Conservation (phyloP, 257 asterid genomes). For the Solanum commersonii region DNA sequence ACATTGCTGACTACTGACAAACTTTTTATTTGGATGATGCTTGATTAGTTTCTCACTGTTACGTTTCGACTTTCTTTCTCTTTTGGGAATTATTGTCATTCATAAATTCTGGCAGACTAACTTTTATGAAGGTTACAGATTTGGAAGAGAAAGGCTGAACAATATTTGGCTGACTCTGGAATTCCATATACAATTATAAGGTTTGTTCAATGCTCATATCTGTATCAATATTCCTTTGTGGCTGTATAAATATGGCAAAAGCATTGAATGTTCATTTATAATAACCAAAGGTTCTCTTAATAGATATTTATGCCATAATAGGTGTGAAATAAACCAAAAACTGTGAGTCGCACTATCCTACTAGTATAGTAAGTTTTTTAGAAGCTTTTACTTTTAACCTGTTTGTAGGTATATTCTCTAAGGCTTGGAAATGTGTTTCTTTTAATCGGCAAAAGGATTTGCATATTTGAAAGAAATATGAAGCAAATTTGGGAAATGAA, state of each 20-base stretch:
- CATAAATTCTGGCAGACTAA: neutral
- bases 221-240: neutral
- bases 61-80: neutral
- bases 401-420: neutral
- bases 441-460: neutral
- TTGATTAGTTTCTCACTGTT: neutral
- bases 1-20: rapidly evolving
- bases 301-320: neutral
- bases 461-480: neutral
- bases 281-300: neutral
- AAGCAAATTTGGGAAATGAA: neutral
- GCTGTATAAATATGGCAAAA: neutral
- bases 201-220: constrained; percentile 12
- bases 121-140: constrained; percentile 23
- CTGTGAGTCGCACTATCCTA: neutral
- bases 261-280: neutral
- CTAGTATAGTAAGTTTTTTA: neutral
- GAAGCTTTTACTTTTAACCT: rapidly evolving
- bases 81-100: neutral
- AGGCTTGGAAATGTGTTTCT: neutral
- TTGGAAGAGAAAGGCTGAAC: constrained; percentile 95
- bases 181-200: constrained; percentile 89
- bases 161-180: constrained; percentile 84
- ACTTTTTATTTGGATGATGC: neutral
- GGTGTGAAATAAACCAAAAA: neutral